Evolutionary conservation across 2,329 filamentous ascomycete species (phyloP).

Genomic region (Sporothrix brasiliensis): DNA sequence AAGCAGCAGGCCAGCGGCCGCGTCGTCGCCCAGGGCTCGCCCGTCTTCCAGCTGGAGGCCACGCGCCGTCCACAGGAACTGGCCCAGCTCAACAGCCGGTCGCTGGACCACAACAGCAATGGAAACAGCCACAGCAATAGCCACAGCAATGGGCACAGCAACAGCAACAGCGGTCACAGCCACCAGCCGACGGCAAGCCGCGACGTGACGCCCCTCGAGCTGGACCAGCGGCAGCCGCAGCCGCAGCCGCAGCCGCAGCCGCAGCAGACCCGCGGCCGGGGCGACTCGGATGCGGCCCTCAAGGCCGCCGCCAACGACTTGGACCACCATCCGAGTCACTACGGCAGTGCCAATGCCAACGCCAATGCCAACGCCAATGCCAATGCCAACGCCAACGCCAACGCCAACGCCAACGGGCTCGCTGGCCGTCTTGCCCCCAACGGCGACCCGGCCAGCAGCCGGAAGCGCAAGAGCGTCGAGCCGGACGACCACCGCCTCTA

Average conservation of each 20-base stretch:
- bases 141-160: background rate
- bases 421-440: background rate
- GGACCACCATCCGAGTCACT: slow-evolving; percentile 34
- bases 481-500: slow-evolving; percentile 33
- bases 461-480: slow-evolving; percentile 38
- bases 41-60: slow-evolving; percentile 59
- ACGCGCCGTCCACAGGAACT: slow-evolving; percentile 54
- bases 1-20: slow-evolving; percentile 46
- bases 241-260: slow-evolving; percentile 21
- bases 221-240: slow-evolving; percentile 30
- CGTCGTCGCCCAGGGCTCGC: slow-evolving; percentile 47
- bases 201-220: slow-evolving; percentile 36
- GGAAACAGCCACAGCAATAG: background rate
- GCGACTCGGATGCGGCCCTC: slow-evolving; percentile 43
- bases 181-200: slow-evolving; percentile 25
- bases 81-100: slow-evolving; percentile 55
- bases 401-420: background rate
- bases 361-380: background rate
- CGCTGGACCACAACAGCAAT: slow-evolving; percentile 51
- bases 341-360: too few species aligned
- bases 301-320: slow-evolving; percentile 43
- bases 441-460: background rate
- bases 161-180: background rate
- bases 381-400: background rate
- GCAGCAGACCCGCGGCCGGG: slow-evolving; percentile 33